Evolutionary conservation across 257 asterid genomes (phyloP), one percentile per base, ranked within the genome.

Genomic region (Solanum phureja): DNA sequence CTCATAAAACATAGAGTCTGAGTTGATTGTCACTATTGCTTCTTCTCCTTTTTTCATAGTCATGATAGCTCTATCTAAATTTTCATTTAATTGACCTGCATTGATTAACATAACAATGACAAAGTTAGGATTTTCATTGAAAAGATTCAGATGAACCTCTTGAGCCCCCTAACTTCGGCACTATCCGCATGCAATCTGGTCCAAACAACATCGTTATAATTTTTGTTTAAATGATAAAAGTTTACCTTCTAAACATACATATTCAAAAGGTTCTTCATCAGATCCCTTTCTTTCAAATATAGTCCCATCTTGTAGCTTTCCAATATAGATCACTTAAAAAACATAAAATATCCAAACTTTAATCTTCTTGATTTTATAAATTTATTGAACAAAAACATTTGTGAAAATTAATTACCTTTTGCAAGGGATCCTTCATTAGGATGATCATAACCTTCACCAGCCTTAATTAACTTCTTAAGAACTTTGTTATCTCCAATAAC

Each of bases 41-140:
- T 90, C 93, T 90, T 94, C 97, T 87, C 94, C 95, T 88, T 87
- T 94, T 88, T 68, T 92, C 97, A 94, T 94, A 3, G 94, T 93
- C 93, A 91, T 91, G n/a, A 94, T 68, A 42, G 97, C 95, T 88
- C 69, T 88, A 52, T 91, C 97, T 77, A 94, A 83, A 5, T 88
- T 91, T 79, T 88, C 94, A 49, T 88, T 76, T 72, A 94, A 71
- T 89, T 91, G 92, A 69, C 86, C 96, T 93, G 90, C 87, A 73
- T 1, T 79, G 27, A 79, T 79, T 1, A 44, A 24, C 37, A 79
- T 42, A 24, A 42, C 14, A 52, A 0, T 16, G 23, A 0, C 23
- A 7, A 52, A 52, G 23, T 6, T 0, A 52, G 62, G 0, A 16
- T 16, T 52, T 52, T 52, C 60, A 52, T 52, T 52, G 0, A 2